These are phyloP conservation scores for Suillus cothurnatus DNA, from an alignment of 768 basidiomycete species.

Conservation along the genomic window DNA sequence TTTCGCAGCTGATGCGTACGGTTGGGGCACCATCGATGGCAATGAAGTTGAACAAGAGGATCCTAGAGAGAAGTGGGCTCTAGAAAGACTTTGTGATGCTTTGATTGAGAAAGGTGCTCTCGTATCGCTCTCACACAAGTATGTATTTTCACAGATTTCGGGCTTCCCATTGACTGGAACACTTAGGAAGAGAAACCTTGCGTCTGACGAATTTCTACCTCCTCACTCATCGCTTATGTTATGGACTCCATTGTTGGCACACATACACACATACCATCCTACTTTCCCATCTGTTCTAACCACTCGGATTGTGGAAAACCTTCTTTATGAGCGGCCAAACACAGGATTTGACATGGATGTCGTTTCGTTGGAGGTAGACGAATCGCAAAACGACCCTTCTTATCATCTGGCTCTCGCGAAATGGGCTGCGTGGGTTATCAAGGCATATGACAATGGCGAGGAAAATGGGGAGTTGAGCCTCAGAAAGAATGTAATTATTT, in stretches of 20 bases:
- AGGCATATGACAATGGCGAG: slow-evolving; percentile 38
- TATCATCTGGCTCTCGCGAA: slow-evolving; percentile 64
- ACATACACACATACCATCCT: slow-evolving; percentile 57
- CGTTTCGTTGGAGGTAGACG: slow-evolving; percentile 21
- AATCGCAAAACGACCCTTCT: slow-evolving; percentile 38
- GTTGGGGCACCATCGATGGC: slow-evolving; percentile 43
- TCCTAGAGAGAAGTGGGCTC: slow-evolving; percentile 62
- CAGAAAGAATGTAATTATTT: slow-evolving; percentile 45
- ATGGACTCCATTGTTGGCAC: slow-evolving; percentile 67
- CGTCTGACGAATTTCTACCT: slow-evolving; percentile 48
- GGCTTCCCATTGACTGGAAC: slow-evolving; percentile 10
- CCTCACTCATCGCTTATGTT: slow-evolving; percentile 53
- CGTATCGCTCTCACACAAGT: slow-evolving; percentile 88
- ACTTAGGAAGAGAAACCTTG: slow-evolving; percentile 56
- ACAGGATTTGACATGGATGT: slow-evolving; percentile 18
- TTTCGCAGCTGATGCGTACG: slow-evolving; percentile 44
- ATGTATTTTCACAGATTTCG: slow-evolving; percentile 20
- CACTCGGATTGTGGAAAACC: slow-evolving; percentile 43
- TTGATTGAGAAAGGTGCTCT: slow-evolving; percentile 73
- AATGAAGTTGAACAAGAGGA: slow-evolving; percentile 43
- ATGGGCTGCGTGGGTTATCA: slow-evolving; percentile 68
- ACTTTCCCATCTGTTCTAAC: slow-evolving; percentile 54
- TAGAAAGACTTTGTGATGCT: slow-evolving; percentile 66
- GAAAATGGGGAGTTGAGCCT: slow-evolving; percentile 41
- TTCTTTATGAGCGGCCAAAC: slow-evolving; percentile 25